These are phyloP conservation scores for Diaporthe sp. DNA, from an alignment of 2,329 filamentous ascomycete species.

Conservation along the genomic window DNA sequence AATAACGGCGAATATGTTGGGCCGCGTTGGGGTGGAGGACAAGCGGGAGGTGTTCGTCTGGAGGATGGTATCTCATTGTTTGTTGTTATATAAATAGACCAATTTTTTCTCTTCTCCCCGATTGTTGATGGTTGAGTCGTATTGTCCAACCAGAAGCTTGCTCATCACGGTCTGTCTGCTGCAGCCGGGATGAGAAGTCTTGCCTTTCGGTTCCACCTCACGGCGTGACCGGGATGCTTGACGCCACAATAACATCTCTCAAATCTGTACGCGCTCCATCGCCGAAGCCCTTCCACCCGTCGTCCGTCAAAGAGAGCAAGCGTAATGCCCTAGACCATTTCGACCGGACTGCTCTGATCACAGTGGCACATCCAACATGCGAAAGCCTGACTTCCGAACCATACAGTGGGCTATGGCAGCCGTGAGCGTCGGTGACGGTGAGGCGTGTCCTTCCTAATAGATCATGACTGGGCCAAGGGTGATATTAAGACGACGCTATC, in stretches of 20 bases:
- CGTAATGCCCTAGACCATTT: neutral
- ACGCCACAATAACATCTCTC: neutral
- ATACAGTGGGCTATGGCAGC: slow-evolving; percentile 14
- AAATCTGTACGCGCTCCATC: neutral
- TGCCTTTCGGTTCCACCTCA: neutral
- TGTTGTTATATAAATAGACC: neutral
- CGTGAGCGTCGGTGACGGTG: neutral
- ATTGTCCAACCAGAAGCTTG: neutral
- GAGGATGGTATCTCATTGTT: slow-evolving; percentile 17
- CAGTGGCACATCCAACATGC: neutral
- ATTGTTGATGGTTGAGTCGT: neutral
- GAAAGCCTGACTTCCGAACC: neutral
- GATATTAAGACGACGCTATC: slow-evolving; percentile 51
- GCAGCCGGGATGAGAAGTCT: neutral
- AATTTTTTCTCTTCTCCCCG: neutral
- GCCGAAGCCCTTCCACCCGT: neutral
- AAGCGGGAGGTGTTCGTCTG: neutral
- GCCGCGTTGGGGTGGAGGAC: neutral
- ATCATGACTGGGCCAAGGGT: slow-evolving; percentile 44
- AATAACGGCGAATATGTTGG: neutral
- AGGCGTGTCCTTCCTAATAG: neutral
- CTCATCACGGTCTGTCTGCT: neutral
- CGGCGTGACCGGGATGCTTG: neutral
- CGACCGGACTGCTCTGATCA: neutral
- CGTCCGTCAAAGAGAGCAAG: neutral